Percentiles rank a stretch among this genome's conserved stretches.
Evolutionary conservation across 2,329 filamentous ascomycete genomes (phyloP).

Genomic region (Ceratocystis alfenasii): DNA sequence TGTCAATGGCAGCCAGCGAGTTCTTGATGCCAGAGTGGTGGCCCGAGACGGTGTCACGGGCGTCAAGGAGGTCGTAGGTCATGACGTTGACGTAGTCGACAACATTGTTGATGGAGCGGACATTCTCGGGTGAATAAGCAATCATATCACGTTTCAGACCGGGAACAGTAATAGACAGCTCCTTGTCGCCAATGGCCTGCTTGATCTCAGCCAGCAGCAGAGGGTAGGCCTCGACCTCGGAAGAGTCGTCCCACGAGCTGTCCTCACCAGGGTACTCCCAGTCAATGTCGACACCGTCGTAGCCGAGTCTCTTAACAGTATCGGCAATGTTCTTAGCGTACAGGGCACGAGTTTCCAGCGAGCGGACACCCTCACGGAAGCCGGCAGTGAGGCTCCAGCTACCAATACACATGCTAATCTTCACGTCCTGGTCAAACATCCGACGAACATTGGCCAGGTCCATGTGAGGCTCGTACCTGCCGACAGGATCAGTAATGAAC

Average conservation of each 20-base stretch:
- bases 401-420: conserved; percentile 57
- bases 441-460: conserved; percentile 30
- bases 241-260: conserved; percentile 39
- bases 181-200: too few species aligned
- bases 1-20: conserved; percentile 43
- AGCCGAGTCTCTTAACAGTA: conserved; percentile 49
- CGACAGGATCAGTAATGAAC: conserved; percentile 35
- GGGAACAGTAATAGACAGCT: too few species aligned
- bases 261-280: conserved; percentile 59
- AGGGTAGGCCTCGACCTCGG: too few species aligned
- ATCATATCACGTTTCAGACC: too few species aligned
- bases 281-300: conserved; percentile 54
- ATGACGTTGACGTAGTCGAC: conserved; percentile 60
- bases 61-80: conserved; percentile 55
- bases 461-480: conserved; percentile 42
- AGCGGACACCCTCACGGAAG: conserved; percentile 46
- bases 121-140: conserved; percentile 42
- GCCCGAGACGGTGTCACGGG: conserved; percentile 44
- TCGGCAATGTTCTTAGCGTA: conserved; percentile 53
- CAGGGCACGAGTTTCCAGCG: conserved; percentile 38
- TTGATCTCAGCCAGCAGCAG: too few species aligned
- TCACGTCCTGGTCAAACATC: conserved; percentile 41
- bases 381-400: conserved; percentile 60
- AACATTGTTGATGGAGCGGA: conserved; percentile 44
- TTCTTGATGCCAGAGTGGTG: conserved; percentile 51